phyloP scores from a whole-genome alignment of 148 eudicot genomes.

The Fagopyrum homotropicum region DNA sequence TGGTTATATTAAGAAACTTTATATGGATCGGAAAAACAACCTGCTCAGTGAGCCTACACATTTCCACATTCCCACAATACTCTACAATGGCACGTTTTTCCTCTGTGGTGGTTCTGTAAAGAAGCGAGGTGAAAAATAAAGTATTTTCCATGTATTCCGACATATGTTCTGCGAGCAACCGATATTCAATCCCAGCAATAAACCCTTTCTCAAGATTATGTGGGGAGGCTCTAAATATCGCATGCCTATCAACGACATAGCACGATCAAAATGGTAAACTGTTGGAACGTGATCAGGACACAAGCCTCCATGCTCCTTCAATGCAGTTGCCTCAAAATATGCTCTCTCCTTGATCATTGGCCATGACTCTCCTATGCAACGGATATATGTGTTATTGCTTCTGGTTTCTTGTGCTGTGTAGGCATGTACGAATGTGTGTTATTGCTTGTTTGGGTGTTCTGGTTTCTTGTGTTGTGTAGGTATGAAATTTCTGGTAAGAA shows the following conservation, averaged over 20 bases:
- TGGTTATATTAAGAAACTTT: slow-evolving; percentile 67
- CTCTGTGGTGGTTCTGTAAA: slow-evolving; percentile 69
- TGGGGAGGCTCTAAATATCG: slow-evolving; percentile 96
- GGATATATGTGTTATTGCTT: too few species aligned
- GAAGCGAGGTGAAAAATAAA: slow-evolving; percentile 84
- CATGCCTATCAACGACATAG: slow-evolving; percentile 93
- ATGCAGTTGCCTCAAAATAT: slow-evolving; percentile 71
- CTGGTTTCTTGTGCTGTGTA: too few species aligned
- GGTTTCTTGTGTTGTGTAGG: too few species aligned
- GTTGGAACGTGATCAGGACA: slow-evolving; percentile 88
- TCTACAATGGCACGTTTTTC: slow-evolving; percentile 83
- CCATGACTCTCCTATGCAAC: slow-evolving; percentile 96
- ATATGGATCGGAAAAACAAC: slow-evolving; percentile 95
- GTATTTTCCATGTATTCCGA: slow-evolving; percentile 79
- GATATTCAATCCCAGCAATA: slow-evolving; percentile 89
- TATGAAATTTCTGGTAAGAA: too few species aligned
- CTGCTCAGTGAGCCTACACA: slow-evolving; percentile 86
- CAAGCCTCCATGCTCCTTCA: slow-evolving; percentile 63
- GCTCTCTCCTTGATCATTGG: slow-evolving; percentile 92
- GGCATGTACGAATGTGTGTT: too few species aligned
- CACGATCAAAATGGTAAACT: slow-evolving; percentile 87
- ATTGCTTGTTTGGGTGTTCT: too few species aligned
- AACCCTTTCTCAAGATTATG: slow-evolving; percentile 84
- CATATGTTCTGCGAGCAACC: slow-evolving; percentile 76
- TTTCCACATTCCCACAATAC: slow-evolving; percentile 88